A percentile compares a stretch with the other conserved stretches of the same genome.
phyloP scores from a whole-genome alignment of 331 rosid genomes.

The Dryas integrifolia region DNA sequence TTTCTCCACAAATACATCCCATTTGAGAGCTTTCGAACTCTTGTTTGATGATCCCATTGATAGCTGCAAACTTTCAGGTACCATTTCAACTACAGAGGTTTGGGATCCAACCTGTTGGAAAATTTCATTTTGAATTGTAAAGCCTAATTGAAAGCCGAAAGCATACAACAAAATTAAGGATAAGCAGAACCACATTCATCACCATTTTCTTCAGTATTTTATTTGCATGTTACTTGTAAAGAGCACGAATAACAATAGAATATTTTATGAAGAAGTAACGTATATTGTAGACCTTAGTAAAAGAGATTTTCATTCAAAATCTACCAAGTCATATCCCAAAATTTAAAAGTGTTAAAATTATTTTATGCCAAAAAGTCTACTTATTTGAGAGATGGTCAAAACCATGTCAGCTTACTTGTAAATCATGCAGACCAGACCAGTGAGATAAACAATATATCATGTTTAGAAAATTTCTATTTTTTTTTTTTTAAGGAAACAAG shows the following conservation, averaged over 20 bases:
- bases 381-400: no score
- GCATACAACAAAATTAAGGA: constrained; percentile 9
- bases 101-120: constrained; percentile 70
- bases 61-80: constrained; percentile 55
- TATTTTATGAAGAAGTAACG: neutral
- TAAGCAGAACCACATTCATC: neutral
- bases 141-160: constrained; percentile 4
- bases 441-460: no score
- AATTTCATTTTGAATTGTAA: constrained; percentile 9
- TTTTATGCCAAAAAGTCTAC: no score
- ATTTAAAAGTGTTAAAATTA: no score
- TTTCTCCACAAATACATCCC: constrained; percentile 74
- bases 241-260: neutral
- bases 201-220: constrained; percentile 9
- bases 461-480: no score
- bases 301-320: constrained; percentile 5
- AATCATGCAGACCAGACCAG: no score
- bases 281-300: neutral
- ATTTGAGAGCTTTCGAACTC: constrained; percentile 46
- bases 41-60: constrained; percentile 36
- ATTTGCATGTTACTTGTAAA: constrained; percentile 5
- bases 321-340: neutral
- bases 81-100: constrained; percentile 59
- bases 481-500: no score
- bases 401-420: no score